These are phyloP conservation scores for Aspergillus fructus DNA, from an alignment of 2,329 filamentous ascomycete species.

Conservation along the genomic window DNA sequence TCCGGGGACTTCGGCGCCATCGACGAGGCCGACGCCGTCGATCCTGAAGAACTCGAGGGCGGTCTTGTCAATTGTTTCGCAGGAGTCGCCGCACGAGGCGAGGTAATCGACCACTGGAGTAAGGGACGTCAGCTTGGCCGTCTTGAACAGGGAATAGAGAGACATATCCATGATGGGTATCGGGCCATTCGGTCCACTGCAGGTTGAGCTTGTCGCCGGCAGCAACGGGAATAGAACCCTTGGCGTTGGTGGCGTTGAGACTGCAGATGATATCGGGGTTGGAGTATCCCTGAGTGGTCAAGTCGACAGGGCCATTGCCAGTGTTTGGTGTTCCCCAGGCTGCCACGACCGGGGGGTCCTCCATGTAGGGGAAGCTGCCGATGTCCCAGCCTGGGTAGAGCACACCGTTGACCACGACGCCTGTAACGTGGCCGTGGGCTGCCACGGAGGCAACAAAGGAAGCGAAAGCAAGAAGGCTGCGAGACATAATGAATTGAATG, in stretches of 20 bases:
- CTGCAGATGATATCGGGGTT: slow-evolving; percentile 57
- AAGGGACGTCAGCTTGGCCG: neutral
- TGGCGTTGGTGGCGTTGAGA: slow-evolving; percentile 50
- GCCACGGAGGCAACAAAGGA: slow-evolving; percentile 18
- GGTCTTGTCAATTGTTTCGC: slow-evolving; percentile 51
- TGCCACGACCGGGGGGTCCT: slow-evolving; percentile 40
- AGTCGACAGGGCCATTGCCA: neutral
- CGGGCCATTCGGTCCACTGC: slow-evolving; percentile 63
- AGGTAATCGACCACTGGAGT: slow-evolving; percentile 61
- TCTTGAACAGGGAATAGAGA: neutral
- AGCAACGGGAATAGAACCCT: slow-evolving; percentile 51
- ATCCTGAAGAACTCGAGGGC: slow-evolving; percentile 63
- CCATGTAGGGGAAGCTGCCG: slow-evolving; percentile 28
- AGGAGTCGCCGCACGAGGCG: slow-evolving; percentile 56
- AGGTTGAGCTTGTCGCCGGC: slow-evolving; percentile 59
- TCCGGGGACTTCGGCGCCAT: slow-evolving; percentile 41
- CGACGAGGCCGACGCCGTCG: slow-evolving; percentile 51
- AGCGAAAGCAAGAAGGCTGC: slow-evolving; percentile 14
- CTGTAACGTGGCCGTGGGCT: slow-evolving; percentile 18
- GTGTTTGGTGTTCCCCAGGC: slow-evolving; percentile 55
- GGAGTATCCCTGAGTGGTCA: slow-evolving; percentile 46
- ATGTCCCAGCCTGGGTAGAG: slow-evolving; percentile 29
- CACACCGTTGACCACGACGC: slow-evolving; percentile 22
- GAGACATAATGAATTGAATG: neutral
- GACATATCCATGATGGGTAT: slow-evolving; percentile 53